Base-by-base conservation (phyloP, 1,139 yeast species). In the Wickerhamiella pararugosa region DNA sequence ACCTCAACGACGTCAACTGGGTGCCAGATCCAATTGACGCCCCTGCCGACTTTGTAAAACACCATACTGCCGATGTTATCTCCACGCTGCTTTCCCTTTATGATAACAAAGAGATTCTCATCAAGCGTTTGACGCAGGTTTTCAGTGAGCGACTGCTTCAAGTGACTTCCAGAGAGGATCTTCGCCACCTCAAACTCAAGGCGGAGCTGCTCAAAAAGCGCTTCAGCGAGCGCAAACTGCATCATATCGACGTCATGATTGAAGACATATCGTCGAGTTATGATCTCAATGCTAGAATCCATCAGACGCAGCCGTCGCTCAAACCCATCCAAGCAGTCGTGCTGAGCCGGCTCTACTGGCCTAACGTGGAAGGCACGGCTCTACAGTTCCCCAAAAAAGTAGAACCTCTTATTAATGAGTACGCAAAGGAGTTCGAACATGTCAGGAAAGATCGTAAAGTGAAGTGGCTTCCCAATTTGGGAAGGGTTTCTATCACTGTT, bases 21-120 rank as follows among this genome's bases (percentile, higher is more conserved):
- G 63, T 61, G 6, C 97, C 97, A 0, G 95, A 84, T 53, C 96
- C 96, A 0, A 70, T 81, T n/a, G 95, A 82, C 61, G 94, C 94
- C 0, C 71, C 92, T 6, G 82, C 94, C 0, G 95, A 86, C 57
- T 83, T 84, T 58, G 70, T 73, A 43, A 53, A 52, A 15, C 68
- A 69, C 41, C 36, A 32, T 7, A 8, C 32, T 6, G 73, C 71
- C 6, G 94, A 83, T 55, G 70, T 79, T 4, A 74, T 84, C 25
- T 86, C 77, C 50, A 75, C 84, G 1, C 63, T 84, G 34, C 67
- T 81, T 1, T 75, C 90, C 1, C 73, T 87, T 2, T 82, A 80
- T 58, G 94, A 86, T 42, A 74, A 80, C 48, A 79, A 79, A 51
- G 82, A 75, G n/a, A 65, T 73, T 1, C 79, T 90, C 50, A 70